Base-by-base conservation (phyloP, 495 filamentous ascomycete species). In the Aspergillus coremiiformis region DNA sequence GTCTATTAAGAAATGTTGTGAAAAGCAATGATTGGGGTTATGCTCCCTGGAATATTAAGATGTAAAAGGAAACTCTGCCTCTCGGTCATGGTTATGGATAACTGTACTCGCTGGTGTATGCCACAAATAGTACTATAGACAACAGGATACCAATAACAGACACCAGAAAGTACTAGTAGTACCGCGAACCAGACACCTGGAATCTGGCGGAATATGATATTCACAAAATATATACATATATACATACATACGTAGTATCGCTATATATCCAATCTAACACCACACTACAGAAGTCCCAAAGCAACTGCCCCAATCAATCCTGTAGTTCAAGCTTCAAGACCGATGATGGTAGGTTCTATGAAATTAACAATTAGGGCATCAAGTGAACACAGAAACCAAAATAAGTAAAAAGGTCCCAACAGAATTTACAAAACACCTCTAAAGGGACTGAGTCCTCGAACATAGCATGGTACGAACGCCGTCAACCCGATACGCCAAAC, bases 341-440 rank as follows among this genome's bases (percentile, higher is more conserved):
- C 32, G 32, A 35, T 41, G 37, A 41, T 12, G 19, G 29, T 45
- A 52, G 44, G 54, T 47, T 61, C 59, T 61, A 61, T 55, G 50
- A 49, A 49, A 61, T 58, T 61, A 61, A 52, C 49, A 56, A 58
- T 58, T 61, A 61, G 24, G 50, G 44, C 55, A 49, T 57, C 51
- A 53, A 50, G 45, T 29, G 20, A 26, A 51, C 22, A 41, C 37
- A 46, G 42, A 32, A 46, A 9, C 43, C 8, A 29, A 39, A 46
- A n/a, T 22, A 23, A 43, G 10, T 22, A 39, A 46, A n/a, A 29
- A 23, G 14, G 17, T 35, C 19, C 24, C 48, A 17, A 35, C 35
- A 52, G 32, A 48, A 29, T 56, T 42, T 39, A 48, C 46, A 39
- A 35, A 44, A 39, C 10, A 41, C 22, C 35, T 19, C 27, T 17